These are phyloP conservation scores for Trebouxia sp. DNA, from an alignment of 139 green algal genomes.

Conservation along the genomic window DNA sequence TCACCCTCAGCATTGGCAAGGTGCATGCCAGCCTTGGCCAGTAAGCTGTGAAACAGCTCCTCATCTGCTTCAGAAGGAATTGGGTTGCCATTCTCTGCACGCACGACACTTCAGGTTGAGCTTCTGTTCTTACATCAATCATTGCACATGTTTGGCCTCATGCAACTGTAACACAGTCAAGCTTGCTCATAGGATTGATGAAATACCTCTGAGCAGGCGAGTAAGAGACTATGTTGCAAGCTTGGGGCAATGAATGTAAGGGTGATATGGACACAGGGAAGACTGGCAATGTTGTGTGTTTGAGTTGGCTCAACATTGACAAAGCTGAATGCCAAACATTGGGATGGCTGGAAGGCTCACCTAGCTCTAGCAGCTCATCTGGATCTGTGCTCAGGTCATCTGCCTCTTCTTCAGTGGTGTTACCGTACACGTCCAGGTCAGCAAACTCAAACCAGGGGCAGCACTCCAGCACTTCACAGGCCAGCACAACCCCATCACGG, in stretches of 20 bases:
- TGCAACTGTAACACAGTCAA: no score
- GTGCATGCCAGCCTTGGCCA: constrained; percentile 47
- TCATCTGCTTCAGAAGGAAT: constrained; percentile 40
- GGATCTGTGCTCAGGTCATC: constrained; percentile 44
- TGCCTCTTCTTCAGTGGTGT: constrained; percentile 37
- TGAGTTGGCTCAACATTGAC: not conserved
- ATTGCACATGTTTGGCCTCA: no score
- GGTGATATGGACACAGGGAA: not conserved
- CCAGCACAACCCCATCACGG: constrained; percentile 54
- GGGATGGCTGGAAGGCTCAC: not conserved
- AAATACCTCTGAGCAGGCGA: no score
- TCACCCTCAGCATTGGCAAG: constrained; percentile 28
- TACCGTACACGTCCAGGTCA: constrained; percentile 46
- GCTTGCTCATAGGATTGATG: no score
- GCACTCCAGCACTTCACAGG: constrained; percentile 69
- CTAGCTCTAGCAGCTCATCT: constrained; percentile 50
- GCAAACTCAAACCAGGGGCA: constrained; percentile 68
- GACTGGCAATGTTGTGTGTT: not conserved
- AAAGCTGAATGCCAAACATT: not conserved
- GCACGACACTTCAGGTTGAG: no score
- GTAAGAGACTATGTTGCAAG: no score
- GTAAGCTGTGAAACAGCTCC: constrained; percentile 46
- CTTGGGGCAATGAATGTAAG: not conserved
- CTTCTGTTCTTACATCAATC: no score
- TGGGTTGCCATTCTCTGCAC: not conserved